Conservation (phyloP, 2,329 filamentous ascomycete genomes). For the Chaetomium sp. region DNA sequence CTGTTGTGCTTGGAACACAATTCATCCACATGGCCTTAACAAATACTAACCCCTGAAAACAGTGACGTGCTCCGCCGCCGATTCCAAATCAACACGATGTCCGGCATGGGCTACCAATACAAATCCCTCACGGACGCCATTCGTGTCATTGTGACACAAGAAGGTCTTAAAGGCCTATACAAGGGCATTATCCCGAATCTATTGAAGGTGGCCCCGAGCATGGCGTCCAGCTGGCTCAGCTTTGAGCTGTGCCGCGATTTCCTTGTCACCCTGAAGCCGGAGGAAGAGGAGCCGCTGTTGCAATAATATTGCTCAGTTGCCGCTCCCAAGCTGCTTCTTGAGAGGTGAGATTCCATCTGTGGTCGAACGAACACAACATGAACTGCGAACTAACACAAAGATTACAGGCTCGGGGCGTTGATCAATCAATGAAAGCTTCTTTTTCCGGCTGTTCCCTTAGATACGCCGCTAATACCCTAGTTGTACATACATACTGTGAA, state of each 20-base stretch:
- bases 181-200: constrained; percentile 95
- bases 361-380: not conserved
- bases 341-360: too few species aligned
- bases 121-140: constrained; percentile 80
- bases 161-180: constrained; percentile 81
- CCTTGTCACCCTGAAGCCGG: constrained; percentile 56
- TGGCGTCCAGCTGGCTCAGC: constrained; percentile 97
- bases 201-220: constrained; percentile 94
- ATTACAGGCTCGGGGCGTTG: too few species aligned
- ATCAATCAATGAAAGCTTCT: constrained; percentile 3
- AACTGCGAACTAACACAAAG: not conserved
- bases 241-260: constrained; percentile 92
- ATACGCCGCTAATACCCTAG: constrained; percentile 14
- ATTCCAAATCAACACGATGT: constrained; percentile 99
- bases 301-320: constrained; percentile 18
- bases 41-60: constrained; percentile 21
- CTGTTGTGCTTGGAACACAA: not conserved
- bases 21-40: too few species aligned
- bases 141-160: constrained; percentile 70
- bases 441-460: constrained; percentile 12
- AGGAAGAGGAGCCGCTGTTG: constrained; percentile 30
- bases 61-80: constrained; percentile 87
- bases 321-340: too few species aligned
- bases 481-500: constrained; percentile 12
- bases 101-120: constrained; percentile 95